Evolutionary conservation across 2,329 filamentous ascomycete genomes (phyloP), one percentile per base, ranked within the genome.

Genomic region (Blastomyces parvus): DNA sequence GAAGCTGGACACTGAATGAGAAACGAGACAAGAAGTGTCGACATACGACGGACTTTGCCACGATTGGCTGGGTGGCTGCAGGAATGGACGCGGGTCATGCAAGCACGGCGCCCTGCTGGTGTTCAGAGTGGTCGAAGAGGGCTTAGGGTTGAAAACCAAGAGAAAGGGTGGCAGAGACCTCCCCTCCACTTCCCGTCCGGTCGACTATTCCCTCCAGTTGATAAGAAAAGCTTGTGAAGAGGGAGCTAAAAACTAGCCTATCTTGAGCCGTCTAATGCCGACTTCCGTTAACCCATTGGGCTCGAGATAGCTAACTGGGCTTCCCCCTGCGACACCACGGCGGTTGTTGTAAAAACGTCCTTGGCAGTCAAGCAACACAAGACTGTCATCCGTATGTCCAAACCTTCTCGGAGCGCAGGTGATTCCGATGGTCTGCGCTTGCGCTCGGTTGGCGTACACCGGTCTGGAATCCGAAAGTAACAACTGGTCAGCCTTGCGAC

Each of bases 11-110:
- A 9, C n/a, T 44, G n/a, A 44, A 44, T 4, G 38, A 46, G 38
- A 33, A 46, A 46, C 33, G 8, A 27, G 11, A 22, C 30, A n/a
- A 36, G 38, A 46, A 27, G 6, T 22, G 30, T 6, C 25, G 6
- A 59, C 19, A 40, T 33, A 22, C 27, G 17, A 50, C 46, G 36
- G 6, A 19, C 22, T 48, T 27, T 30, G 13, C 38, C 40, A 22
- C 46, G 17, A n/a, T 56, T 59, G 56, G 38, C 11, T 42, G 56
- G 56, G 56, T 30, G 38, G 40, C 30, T 59, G 56, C 56, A 27
- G 33, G 19, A 44, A 42, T 59, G 27, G 38, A 42, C 13, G n/a
- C n/a, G 13, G 22, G 38, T 44, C 30, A 42, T 59, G 56, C 56
- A 59, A 42, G 38, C 3, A 5, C 6, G 3, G 7, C 22, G 56